Percentiles rank a stretch among this genome's conserved stretches.
Conservation (phyloP, 2,329 filamentous ascomycete species). For the Aspergillus oerlinghausenensis region DNA sequence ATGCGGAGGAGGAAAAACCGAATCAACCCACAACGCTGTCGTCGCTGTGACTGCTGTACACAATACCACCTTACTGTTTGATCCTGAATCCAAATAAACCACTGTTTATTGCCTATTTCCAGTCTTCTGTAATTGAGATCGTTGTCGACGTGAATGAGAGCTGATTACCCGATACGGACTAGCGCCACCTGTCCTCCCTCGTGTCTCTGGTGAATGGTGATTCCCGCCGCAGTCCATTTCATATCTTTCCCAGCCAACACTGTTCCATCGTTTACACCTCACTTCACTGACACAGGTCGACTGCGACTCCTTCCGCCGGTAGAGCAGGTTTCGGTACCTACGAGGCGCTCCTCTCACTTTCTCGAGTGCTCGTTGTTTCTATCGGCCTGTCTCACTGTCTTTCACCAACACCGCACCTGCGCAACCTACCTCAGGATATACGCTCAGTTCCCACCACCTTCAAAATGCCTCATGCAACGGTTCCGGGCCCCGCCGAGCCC, state of each 20-base stretch:
- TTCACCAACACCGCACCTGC: neutral
- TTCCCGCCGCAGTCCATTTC: neutral
- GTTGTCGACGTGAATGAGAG: slow-evolving; percentile 3
- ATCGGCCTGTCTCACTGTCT: neutral
- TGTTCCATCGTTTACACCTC: neutral
- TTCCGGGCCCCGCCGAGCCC: slow-evolving; percentile 20
- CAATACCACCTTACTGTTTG: neutral
- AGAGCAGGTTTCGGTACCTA: slow-evolving; percentile 10
- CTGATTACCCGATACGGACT: slow-evolving; percentile 24
- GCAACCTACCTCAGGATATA: neutral
- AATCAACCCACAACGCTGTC: neutral
- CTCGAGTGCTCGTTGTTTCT: neutral
- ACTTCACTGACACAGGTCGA: neutral
- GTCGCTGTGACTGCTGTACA: neutral
- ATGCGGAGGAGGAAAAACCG: neutral
- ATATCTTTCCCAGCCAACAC: neutral
- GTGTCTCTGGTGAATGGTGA: neutral
- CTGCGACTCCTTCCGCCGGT: slow-evolving; percentile 1
- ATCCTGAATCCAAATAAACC: neutral
- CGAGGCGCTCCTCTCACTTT: neutral
- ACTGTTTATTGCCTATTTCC: neutral
- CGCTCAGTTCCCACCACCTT: neutral
- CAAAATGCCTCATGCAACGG: slow-evolving; percentile 39
- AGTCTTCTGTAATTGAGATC: neutral
- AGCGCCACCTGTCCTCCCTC: slow-evolving; percentile 14